These are phyloP conservation scores for Arthrocladium fulminans DNA, from an alignment of 2,329 filamentous ascomycete species.

Conservation along the genomic window DNA sequence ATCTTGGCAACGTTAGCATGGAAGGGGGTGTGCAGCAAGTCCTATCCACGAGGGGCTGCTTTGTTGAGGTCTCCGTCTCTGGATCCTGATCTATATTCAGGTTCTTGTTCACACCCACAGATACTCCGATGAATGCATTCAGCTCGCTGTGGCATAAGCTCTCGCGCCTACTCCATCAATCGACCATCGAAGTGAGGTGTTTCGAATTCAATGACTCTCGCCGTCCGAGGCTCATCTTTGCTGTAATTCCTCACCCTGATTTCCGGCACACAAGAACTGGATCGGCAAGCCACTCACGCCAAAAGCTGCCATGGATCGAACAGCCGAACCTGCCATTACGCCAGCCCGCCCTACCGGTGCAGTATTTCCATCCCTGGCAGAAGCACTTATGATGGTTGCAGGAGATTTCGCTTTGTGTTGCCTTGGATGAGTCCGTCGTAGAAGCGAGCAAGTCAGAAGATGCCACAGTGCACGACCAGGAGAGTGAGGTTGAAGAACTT, in stretches of 20 bases:
- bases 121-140: neutral
- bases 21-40: constrained; percentile 8
- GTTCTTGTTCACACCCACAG: too few species aligned
- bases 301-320: constrained; percentile 7
- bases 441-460: constrained; percentile 5
- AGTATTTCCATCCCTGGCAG: neutral
- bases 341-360: neutral
- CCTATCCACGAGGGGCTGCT: constrained; percentile 6
- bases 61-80: constrained; percentile 1
- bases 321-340: constrained; percentile 1
- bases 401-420: neutral
- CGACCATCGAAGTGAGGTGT: constrained; percentile 5
- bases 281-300: constrained; percentile 3
- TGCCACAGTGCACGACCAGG: neutral
- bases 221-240: neutral
- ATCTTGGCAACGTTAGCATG: constrained; percentile 4
- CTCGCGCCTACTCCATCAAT: constrained; percentile 2
- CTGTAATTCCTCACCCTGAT: neutral
- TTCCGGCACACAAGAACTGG: neutral
- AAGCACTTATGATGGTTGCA: neutral
- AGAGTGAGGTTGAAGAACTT: neutral
- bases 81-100: too few species aligned
- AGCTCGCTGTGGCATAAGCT: constrained; percentile 6
- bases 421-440: neutral
- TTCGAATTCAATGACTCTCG: neutral